Percentiles rank a stretch among this genome's conserved stretches.
Conservation (phyloP, 352 stramenopile genomes). For the Globisporangium uncinulatum region DNA sequence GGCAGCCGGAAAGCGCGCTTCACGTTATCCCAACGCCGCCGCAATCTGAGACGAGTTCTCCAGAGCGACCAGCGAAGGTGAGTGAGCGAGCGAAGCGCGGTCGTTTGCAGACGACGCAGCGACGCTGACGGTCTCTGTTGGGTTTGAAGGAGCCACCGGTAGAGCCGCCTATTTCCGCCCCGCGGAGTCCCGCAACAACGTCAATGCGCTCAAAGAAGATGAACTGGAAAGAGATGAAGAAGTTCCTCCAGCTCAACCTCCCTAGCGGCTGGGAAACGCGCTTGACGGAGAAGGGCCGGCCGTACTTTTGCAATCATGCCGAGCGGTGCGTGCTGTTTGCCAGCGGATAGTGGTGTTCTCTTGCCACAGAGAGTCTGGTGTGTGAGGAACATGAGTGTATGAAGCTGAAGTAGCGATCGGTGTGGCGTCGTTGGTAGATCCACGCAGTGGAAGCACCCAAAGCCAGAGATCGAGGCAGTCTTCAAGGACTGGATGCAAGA, state of each 20-base stretch:
- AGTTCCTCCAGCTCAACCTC: conserved; percentile 58
- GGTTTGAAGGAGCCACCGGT: conserved; percentile 15
- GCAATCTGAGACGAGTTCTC: conserved; percentile 1
- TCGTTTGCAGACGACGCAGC: background rate
- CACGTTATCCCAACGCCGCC: conserved; percentile 5
- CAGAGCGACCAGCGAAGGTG: conserved; percentile 6
- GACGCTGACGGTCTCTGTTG: background rate
- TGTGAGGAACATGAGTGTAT: background rate
- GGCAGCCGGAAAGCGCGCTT: background rate
- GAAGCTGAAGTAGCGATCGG: too few relatives aligned
- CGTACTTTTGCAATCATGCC: conserved; percentile 80
- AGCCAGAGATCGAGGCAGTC: conserved; percentile 62
- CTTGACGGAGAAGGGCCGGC: conserved; percentile 73
- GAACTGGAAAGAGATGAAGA: conserved; percentile 76
- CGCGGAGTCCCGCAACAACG: conserved; percentile 18
- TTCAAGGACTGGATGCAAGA: conserved; percentile 77
- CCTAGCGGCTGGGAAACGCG: conserved; percentile 77
- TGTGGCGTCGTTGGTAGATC: conserved; percentile 32
- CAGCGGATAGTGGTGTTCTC: background rate
- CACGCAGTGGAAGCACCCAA: conserved; percentile 83
- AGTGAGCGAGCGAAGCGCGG: background rate
- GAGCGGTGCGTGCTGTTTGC: conserved; percentile 32
- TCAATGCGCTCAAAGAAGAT: conserved; percentile 31
- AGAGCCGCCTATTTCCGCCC: conserved; percentile 11
- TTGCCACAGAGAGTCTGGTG: background rate